Percentiles rank a stretch among this genome's conserved stretches.
These are phyloP conservation scores for Saururus chinensis DNA, from an alignment of 164 flowering plant genomes.

Conservation along the genomic window DNA sequence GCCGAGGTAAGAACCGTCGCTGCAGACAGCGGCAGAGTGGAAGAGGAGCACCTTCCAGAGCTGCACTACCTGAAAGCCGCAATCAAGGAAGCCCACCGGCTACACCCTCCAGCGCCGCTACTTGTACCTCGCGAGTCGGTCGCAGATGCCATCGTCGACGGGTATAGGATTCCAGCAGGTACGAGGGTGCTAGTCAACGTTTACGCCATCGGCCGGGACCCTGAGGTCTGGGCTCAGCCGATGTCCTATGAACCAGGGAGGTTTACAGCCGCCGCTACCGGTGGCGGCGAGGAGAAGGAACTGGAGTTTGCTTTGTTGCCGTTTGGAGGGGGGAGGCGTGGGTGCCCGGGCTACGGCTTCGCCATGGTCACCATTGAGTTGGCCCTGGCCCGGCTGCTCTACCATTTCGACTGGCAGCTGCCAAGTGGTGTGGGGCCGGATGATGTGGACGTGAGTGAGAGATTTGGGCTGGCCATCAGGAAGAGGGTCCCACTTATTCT, in stretches of 20 bases:
- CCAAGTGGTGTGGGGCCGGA: background rate
- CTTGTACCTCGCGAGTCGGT: slow-evolving; percentile 28
- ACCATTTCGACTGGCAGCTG: slow-evolving; percentile 1
- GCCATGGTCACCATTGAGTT: background rate
- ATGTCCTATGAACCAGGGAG: background rate
- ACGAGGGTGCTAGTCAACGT: background rate
- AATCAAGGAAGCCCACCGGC: slow-evolving; percentile 24
- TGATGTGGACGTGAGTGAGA: background rate
- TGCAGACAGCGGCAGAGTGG: slow-evolving; percentile 1
- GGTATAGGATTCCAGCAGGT: background rate
- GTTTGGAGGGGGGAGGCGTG: background rate
- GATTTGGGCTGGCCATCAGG: background rate
- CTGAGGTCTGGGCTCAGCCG: background rate
- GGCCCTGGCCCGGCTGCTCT: background rate
- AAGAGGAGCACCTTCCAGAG: slow-evolving; percentile 1
- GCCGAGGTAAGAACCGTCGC: slow-evolving; percentile 23
- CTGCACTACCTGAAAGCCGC: slow-evolving; percentile 4
- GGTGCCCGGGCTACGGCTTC: background rate
- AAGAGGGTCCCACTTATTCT: slow-evolving; percentile 1
- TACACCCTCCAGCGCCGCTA: slow-evolving; percentile 35
- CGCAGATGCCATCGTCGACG: background rate
- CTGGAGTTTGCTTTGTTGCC: background rate
- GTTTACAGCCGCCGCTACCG: background rate
- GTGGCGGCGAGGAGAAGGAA: background rate
- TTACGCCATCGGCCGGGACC: background rate